Evolutionary conservation across 257 asterid species (phyloP).

Genomic region (Coffea eugenioides): DNA sequence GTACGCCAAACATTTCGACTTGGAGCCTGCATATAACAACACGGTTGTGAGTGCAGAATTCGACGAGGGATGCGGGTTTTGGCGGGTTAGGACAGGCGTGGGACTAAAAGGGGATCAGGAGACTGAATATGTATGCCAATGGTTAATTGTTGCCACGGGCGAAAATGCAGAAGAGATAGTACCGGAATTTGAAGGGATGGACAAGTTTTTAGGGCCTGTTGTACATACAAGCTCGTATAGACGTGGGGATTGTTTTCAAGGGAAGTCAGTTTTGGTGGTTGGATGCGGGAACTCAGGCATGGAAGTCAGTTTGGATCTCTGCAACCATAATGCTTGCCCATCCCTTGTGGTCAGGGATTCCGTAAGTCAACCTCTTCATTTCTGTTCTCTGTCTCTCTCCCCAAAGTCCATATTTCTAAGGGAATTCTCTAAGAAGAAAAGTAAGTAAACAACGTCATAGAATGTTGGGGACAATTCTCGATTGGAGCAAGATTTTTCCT

Average conservation of each 20-base stretch:
- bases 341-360: constrained; percentile 43
- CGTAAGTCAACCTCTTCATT: constrained; percentile 21
- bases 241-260: constrained; percentile 30
- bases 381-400: not conserved
- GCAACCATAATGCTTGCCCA: constrained; percentile 37
- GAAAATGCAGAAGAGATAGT: constrained; percentile 45
- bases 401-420: not conserved
- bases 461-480: not conserved
- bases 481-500: not conserved
- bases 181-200: constrained; percentile 36
- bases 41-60: constrained; percentile 30
- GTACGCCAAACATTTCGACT: constrained; percentile 24
- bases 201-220: constrained; percentile 29
- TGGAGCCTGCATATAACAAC: constrained; percentile 27
- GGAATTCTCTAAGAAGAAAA: not conserved
- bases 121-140: constrained; percentile 29
- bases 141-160: constrained; percentile 48
- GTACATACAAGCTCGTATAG: constrained; percentile 36
- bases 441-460: not conserved
- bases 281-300: constrained; percentile 56
- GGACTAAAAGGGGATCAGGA: constrained; percentile 14
- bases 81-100: constrained; percentile 26
- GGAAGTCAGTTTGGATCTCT: constrained; percentile 50
- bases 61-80: constrained; percentile 17
- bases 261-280: constrained; percentile 41